Evolutionary conservation across 345 rosid species (phyloP), one percentile per base, ranked within the genome.

Genomic region (Ceriops zippeliana): DNA sequence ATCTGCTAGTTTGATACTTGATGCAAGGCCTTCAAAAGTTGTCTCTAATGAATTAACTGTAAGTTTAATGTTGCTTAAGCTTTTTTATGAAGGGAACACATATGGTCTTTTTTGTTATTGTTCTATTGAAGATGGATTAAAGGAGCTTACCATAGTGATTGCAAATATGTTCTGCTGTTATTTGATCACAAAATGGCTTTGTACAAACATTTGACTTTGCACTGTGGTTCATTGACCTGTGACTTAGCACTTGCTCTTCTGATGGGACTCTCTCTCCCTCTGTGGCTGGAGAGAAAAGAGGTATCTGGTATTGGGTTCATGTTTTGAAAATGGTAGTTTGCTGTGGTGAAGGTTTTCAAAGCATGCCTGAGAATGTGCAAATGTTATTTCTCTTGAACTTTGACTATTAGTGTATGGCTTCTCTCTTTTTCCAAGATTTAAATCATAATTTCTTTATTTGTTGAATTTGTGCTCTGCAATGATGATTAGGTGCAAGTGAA

Each of bases 1-100:
- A 70, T 75, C 96, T 82, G 96, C 96, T 67, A 83, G 87, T 84
- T 85, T 88, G 81, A 86, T 91, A 73, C 89, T 91, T 64, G 99
- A 95, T 84, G 82, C 89, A 63, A 85, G 85, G 80, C 99, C 99
- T 67, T 95, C 99, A 3, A 95, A 90, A 91, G 99, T 95, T 78
- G 85, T 90, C 67, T 88, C 97, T 2, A 86, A 75, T 79, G 99
- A 95, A 82, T 82, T 90, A 68, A 90, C 96, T 56, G 99, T 95
- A 87, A 89, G 99, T 82, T 73, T 70, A 63, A 54, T 76, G 62
- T 53, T 35, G 54, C 53, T 56, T 11, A 24, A 21, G 59, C 59
- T 24, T 6, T 16, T 56, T 27, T 24, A 4, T 1, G 6, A 56
- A 5, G 59, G 59, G 3, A 8, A 8, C 28, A 24, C 28, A 56